Conservation (phyloP, 163 green algal genomes). For the Chloromonas sp. region DNA sequence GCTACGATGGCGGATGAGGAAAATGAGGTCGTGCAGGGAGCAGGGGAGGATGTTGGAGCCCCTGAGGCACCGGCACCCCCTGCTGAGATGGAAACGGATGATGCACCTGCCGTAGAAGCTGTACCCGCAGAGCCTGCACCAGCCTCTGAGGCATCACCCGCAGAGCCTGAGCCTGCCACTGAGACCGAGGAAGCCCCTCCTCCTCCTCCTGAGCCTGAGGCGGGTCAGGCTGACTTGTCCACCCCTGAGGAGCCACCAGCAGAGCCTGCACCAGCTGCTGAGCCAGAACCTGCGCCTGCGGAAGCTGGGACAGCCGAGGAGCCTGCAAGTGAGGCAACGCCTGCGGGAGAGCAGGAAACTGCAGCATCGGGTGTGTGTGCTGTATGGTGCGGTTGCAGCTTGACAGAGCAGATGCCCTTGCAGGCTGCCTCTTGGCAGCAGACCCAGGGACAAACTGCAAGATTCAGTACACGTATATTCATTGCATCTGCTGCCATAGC, state of each 20-base stretch:
- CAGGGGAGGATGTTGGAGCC: too few species aligned
- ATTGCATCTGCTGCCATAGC: too few species aligned
- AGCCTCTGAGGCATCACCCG: too few species aligned
- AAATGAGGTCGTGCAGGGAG: too few species aligned
- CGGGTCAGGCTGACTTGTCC: neutral
- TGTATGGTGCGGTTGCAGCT: neutral
- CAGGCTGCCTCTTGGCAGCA: neutral
- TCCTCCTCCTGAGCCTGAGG: neutral
- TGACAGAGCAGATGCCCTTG: neutral
- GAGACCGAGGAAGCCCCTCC: neutral
- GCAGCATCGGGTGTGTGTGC: too few species aligned
- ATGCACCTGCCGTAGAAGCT: neutral
- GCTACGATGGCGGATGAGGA: too few species aligned
- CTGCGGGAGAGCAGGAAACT: neutral
- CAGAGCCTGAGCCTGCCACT: too few species aligned
- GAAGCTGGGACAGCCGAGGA: neutral
- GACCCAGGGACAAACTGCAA: neutral
- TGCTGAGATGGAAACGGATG: neutral
- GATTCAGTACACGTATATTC: too few species aligned
- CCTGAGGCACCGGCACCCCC: neutral
- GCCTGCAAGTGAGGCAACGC: neutral
- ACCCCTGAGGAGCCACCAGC: neutral
- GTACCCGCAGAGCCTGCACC: too few species aligned
- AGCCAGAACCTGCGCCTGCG: neutral
- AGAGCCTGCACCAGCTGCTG: neutral